Conservation (phyloP, 805 yeast species). For the Wickerhamomyces tratensis region DNA sequence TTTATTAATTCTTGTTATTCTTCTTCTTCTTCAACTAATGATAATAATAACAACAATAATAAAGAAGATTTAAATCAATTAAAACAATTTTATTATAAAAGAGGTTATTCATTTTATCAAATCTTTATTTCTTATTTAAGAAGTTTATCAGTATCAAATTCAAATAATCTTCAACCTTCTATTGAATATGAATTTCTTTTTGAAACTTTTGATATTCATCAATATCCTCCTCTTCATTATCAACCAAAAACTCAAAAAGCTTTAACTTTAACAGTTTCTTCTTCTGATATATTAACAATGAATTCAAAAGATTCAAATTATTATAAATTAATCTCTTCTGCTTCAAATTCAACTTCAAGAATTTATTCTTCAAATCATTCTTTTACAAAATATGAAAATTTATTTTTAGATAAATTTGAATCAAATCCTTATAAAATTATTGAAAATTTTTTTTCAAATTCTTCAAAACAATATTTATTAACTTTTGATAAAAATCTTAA, state of each 20-base stretch:
- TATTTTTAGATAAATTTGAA: constrained; percentile 30
- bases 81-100: constrained; percentile 21
- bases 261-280: constrained; percentile 24
- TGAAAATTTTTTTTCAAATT: constrained; percentile 24
- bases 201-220: constrained; percentile 22
- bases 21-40: too few species aligned
- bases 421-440: constrained; percentile 27
- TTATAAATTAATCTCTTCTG: constrained; percentile 23
- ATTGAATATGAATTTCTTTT: constrained; percentile 20
- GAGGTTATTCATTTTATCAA: constrained; percentile 24
- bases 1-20: constrained; percentile 4
- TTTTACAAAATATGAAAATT: constrained; percentile 28
- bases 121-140: constrained; percentile 24
- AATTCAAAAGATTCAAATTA: constrained; percentile 16
- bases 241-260: constrained; percentile 25
- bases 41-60: constrained; percentile 1
- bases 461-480: constrained; percentile 23
- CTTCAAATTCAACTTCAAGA: constrained; percentile 25
- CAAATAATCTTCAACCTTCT: constrained; percentile 14
- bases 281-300: constrained; percentile 4
- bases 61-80: constrained; percentile 21
- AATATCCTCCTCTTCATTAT: constrained; percentile 24
- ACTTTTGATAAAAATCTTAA: constrained; percentile 22
- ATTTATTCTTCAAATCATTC: constrained; percentile 22
- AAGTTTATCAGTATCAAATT: constrained; percentile 14